A percentile compares a stretch with the other conserved stretches of the same genome.
Conservation (phyloP, 2,329 filamentous ascomycete species). For the Phaeosphaeriaceae sp. region DNA sequence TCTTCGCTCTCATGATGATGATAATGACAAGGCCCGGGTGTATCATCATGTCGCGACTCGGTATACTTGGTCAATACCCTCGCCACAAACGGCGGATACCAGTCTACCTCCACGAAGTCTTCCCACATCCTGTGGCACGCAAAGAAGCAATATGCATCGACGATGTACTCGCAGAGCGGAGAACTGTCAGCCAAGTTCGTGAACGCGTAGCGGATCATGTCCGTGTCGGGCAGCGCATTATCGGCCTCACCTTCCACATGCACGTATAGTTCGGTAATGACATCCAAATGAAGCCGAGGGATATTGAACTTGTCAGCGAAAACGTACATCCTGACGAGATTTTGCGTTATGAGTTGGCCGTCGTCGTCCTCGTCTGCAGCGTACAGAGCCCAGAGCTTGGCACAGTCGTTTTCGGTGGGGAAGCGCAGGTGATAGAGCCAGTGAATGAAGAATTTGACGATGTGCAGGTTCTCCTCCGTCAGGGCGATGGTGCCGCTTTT, state of each 20-base stretch:
- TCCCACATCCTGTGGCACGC: background rate
- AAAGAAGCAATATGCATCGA: background rate
- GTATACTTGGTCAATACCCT: background rate
- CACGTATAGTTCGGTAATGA: background rate
- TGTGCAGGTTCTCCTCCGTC: slow-evolving; percentile 20
- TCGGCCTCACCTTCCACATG: background rate
- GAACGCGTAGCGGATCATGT: background rate
- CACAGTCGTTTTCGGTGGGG: background rate
- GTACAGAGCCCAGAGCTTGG: background rate
- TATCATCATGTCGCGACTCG: background rate
- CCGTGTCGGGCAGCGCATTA: background rate
- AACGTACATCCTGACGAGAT: background rate
- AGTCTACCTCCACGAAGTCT: background rate
- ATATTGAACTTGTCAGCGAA: slow-evolving; percentile 1
- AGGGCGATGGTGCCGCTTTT: slow-evolving; percentile 24
- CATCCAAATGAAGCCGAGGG: background rate
- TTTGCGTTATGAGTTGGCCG: background rate
- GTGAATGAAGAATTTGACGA: slow-evolving; percentile 34
- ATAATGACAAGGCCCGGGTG: background rate
- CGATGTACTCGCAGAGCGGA: background rate
- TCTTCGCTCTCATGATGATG: background rate
- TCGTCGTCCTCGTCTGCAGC: background rate
- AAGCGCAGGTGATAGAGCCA: slow-evolving; percentile 26
- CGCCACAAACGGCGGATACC: background rate
- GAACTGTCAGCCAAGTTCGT: background rate